A percentile compares a stretch with the other conserved stretches of the same genome.
Evolutionary conservation across 2,329 filamentous ascomycete species (phyloP).

Genomic region (Fusarium duplospermum): DNA sequence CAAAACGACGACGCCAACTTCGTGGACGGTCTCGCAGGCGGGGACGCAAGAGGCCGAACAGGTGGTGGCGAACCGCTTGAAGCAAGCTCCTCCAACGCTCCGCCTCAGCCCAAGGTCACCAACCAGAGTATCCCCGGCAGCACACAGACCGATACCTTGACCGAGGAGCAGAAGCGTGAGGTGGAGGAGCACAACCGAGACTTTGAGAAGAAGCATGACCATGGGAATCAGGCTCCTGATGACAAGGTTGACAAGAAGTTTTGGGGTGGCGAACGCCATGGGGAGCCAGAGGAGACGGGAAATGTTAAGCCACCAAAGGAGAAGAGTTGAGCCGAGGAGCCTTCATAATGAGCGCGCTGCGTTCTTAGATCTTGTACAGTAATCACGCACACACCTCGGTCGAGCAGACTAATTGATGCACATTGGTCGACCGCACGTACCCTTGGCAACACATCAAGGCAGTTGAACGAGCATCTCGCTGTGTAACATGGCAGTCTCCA

Average conservation of each 20-base stretch:
- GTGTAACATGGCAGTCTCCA: too few relatives aligned
- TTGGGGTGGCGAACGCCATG: constrained; percentile 52
- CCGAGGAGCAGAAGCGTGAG: constrained; percentile 65
- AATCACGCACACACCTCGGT: too few relatives aligned
- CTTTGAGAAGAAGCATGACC: constrained; percentile 66
- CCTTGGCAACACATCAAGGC: neutral
- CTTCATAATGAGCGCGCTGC: neutral
- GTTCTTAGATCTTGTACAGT: neutral
- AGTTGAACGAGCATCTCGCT: too few relatives aligned
- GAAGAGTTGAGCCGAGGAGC: neutral
- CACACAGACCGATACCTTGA: constrained; percentile 49
- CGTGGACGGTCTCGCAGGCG: constrained; percentile 46
- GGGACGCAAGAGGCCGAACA: constrained; percentile 50
- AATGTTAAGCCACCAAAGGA: neutral
- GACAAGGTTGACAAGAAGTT: constrained; percentile 68
- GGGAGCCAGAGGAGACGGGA: neutral
- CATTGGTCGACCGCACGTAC: too few relatives aligned
- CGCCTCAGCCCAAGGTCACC: constrained; percentile 63
- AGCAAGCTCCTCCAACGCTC: constrained; percentile 48
- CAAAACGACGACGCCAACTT: constrained; percentile 11
- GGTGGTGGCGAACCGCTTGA: constrained; percentile 53
- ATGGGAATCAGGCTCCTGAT: constrained; percentile 51
- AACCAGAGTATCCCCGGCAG: constrained; percentile 58
- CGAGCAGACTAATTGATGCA: too few relatives aligned
- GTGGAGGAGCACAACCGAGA: constrained; percentile 69